Evolutionary conservation across 371 early-diverging fungal species (phyloP), one percentile per base, ranked within the genome.

Genomic region (Apophysomyces elegans): DNA sequence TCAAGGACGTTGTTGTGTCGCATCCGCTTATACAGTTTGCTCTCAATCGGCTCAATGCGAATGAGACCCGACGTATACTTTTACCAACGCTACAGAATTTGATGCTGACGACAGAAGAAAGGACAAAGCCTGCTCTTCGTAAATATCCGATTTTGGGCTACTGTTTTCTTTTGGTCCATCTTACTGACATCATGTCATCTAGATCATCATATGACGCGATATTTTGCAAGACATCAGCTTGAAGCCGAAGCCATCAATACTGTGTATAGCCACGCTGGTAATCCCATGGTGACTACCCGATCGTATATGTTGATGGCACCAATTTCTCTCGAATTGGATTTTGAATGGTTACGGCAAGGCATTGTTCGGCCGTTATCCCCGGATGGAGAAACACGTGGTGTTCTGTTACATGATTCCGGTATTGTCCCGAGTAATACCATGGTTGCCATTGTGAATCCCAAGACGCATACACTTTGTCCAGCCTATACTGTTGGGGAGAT

Each of bases 401-500:
- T 93, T 18, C 68, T 86, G 56, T 67, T 94, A n/a, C 91, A 92
- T 65, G 94, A 94, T 68, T 86, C 89, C 35, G 93, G 94, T 65
- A 91, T 84, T 58, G 89, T 90, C 0, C 79, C 86, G 2, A 85
- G 87, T 62, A 86, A 88, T 68, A 91, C 94, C 0, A 89, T 91
- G 76, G 85, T 92, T n/a, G 94, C 92, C 32, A 91, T 94, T 50
- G 92, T 93, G 44, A 86, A 93, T 59, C 92, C 93, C 0, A 81
- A 78, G 26, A 89, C 91, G 2, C 75, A 73, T 3, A 78, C 64
- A 12, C 75, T 89, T 2, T 86, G 91, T 67, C 79, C 85, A 1
- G 84, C 87, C 12, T 83, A 91, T 60, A 84, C 86, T 50, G 77
- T 93, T 57, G 95, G 95, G 16, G 95, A 94, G 73, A 91, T 95